phyloP scores from a whole-genome alignment of 139 green algal genomes.

The Helicosporidium sp. region DNA sequence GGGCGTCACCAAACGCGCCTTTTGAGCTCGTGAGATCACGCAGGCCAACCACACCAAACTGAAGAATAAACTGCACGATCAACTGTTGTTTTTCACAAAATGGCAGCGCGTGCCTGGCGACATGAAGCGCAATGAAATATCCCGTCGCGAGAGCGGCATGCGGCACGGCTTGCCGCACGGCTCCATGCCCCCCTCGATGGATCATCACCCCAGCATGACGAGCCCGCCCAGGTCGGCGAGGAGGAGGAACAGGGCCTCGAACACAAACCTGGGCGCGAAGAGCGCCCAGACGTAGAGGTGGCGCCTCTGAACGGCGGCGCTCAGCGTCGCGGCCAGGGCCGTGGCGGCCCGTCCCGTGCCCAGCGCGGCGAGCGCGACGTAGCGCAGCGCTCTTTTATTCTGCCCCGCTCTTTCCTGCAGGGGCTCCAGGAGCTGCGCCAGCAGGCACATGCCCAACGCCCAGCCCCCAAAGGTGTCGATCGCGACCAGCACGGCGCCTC shows the following conservation, averaged over 20 bases:
- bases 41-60: too few species aligned
- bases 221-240: conserved; percentile 16
- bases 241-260: conserved; percentile 48
- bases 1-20: too few species aligned
- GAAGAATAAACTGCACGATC: too few species aligned
- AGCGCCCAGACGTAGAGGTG: conserved; percentile 79
- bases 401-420: neutral
- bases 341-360: conserved; percentile 1
- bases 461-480: conserved; percentile 58
- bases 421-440: neutral
- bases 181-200: too few species aligned
- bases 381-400: neutral
- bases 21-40: too few species aligned
- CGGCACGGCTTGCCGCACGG: too few species aligned
- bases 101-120: too few species aligned
- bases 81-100: too few species aligned
- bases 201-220: too few species aligned
- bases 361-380: neutral
- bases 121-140: too few species aligned
- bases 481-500: conserved; percentile 35
- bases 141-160: too few species aligned
- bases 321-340: conserved; percentile 19
- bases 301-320: conserved; percentile 34
- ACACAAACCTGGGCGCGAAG: conserved; percentile 74
- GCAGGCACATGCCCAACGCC: conserved; percentile 1